Base-by-base conservation (phyloP, 495 filamentous ascomycete species). In the Trypethelium eluteriae region DNA sequence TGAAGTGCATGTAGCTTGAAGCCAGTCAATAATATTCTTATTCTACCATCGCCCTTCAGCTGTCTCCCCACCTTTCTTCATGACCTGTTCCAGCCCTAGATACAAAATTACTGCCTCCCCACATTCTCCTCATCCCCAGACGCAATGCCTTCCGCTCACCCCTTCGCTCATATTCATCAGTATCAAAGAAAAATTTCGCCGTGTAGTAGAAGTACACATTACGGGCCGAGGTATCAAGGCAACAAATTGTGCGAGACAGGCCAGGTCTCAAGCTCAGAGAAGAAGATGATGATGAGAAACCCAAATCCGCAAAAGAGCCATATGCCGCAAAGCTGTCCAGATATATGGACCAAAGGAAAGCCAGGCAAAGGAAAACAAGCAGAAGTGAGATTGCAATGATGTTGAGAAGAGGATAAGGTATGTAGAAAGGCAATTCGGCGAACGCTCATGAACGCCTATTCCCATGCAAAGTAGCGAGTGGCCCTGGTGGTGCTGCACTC, bases 181-280 rank as follows among this genome's bases (percentile, higher is more conserved):
- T 14, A 44, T 25, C 25, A 53, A 53, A 53, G 18, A 53, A 53
- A n/a, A 53, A n/a, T 39, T 18, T 59, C 34, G 32, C 3, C 10
- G 18, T 35, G 18, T 32, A 59, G 53, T 59, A 59, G 2, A 36
- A 59, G 53, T 59, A 59, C 53, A 59, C 53, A 59, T 59, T 59
- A 59, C 7, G 53, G 53, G 53, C 53, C 32, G 36, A 59, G 53
- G 53, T 59, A 59, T 59, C 53, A 59, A 59, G 25, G 25, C 25
- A 59, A 10, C 11, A 34, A 59, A 59, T 3, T 4, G 3, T 9
- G 25, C n/a, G 18, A 59, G 53, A 59, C 53, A 32, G 53, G 25
- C n/a, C 53, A 35, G 12, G 49, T 53, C 49, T 53, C 16, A 18
- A 18, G 9, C 25, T 53, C 10, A 16, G 14, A 5, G 25, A 18